These are phyloP conservation scores for Chrysosporium queenslandicum DNA, from an alignment of 2,329 filamentous ascomycete genomes.

Conservation along the genomic window DNA sequence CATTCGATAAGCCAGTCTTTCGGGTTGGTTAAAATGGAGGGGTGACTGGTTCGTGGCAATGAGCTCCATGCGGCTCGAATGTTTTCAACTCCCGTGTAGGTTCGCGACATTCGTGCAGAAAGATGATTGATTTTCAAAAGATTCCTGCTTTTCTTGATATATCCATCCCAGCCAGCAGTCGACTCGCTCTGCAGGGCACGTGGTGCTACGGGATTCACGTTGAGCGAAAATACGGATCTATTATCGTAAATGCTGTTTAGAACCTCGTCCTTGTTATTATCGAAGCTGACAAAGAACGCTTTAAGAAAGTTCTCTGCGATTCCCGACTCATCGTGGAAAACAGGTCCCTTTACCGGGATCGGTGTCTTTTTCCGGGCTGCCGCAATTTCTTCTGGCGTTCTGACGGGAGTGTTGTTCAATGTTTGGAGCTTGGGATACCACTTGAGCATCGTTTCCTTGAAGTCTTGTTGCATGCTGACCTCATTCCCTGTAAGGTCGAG, in stretches of 20 bases:
- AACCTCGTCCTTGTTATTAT: slow-evolving; percentile 57
- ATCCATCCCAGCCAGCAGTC: slow-evolving; percentile 53
- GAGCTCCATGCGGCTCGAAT: slow-evolving; percentile 60
- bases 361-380: slow-evolving; percentile 46
- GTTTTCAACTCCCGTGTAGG: slow-evolving; percentile 53
- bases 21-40: slow-evolving; percentile 55
- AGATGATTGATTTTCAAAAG: slow-evolving; percentile 57
- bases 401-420: slow-evolving; percentile 64
- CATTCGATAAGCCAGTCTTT: slow-evolving; percentile 77
- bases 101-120: slow-evolving; percentile 53
- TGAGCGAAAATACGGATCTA: slow-evolving; percentile 63
- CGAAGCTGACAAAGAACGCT: slow-evolving; percentile 64
- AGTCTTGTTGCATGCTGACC: slow-evolving; percentile 53
- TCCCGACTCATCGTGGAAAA: slow-evolving; percentile 63
- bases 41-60: slow-evolving; percentile 65
- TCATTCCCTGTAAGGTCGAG: slow-evolving; percentile 71
- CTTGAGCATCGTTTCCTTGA: slow-evolving; percentile 57
- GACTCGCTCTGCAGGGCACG: slow-evolving; percentile 41
- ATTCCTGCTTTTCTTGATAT: slow-evolving; percentile 70
- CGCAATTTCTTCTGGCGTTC: slow-evolving; percentile 58
- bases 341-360: slow-evolving; percentile 53
- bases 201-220: slow-evolving; percentile 55
- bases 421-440: slow-evolving; percentile 76
- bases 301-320: slow-evolving; percentile 68
- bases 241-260: slow-evolving; percentile 63